Conservation (phyloP, 2,329 filamentous ascomycete genomes). For the Aspergillus pseudoviridinutans region DNA sequence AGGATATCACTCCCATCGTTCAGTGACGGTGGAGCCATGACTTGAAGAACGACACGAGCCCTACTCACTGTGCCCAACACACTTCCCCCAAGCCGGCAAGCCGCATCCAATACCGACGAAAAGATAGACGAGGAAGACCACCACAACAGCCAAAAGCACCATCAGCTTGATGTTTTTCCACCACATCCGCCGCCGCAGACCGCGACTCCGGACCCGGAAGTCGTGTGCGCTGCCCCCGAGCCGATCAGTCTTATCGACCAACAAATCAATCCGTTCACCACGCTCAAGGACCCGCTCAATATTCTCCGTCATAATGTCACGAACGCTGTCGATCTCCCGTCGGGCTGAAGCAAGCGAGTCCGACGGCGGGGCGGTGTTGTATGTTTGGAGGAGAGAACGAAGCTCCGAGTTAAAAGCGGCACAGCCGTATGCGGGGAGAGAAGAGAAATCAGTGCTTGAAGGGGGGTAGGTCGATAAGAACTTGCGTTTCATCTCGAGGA, state of each 20-base stretch:
- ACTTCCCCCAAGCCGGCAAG: conserved; percentile 53
- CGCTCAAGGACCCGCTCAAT: conserved; percentile 86
- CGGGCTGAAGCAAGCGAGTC: conserved; percentile 82
- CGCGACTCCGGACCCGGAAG: conserved; percentile 81
- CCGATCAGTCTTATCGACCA: conserved; percentile 95
- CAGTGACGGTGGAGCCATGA: neutral
- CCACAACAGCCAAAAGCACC: conserved; percentile 69
- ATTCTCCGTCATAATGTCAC: conserved; percentile 92
- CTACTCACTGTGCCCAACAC: conserved; percentile 28
- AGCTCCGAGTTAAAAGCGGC: conserved; percentile 80
- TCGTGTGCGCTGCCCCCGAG: conserved; percentile 84
- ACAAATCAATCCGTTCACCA: conserved; percentile 85
- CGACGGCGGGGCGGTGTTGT: conserved; percentile 71
- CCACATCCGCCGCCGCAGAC: conserved; percentile 93
- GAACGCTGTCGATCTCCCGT: conserved; percentile 85
- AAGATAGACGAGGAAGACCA: conserved; percentile 65
- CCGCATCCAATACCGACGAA: conserved; percentile 71
- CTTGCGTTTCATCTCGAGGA: conserved; percentile 83
- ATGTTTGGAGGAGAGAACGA: conserved; percentile 74
- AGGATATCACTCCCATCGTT: neutral
- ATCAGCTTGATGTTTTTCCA: conserved; percentile 99
- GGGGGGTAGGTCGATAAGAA: conserved; percentile 72
- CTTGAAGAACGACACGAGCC: neutral
- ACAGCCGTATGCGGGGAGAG: conserved; percentile 83
- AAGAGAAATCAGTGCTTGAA: conserved; percentile 65